Conservation (phyloP, 75 land plant species). For the Pinus taeda region DNA sequence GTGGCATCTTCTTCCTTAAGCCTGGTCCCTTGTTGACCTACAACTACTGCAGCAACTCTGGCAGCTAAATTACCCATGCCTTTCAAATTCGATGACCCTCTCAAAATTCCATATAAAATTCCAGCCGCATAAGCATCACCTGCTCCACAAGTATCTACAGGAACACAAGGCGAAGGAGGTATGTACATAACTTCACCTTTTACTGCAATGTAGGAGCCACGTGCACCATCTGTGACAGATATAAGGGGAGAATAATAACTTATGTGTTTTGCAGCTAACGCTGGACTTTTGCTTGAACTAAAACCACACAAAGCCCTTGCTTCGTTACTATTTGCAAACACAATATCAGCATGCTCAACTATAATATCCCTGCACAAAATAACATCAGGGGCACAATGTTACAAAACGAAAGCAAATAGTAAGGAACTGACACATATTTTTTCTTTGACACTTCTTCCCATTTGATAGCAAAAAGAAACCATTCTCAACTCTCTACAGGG, state of each 20-base stretch:
- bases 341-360: conserved; percentile 71
- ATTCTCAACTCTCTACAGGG: not conserved
- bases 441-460: not conserved
- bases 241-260: conserved; percentile 80
- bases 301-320: conserved; percentile 77
- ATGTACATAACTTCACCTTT: conserved; percentile 80
- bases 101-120: conserved; percentile 72
- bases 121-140: conserved; percentile 99
- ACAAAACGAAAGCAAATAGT: conserved; percentile 7
- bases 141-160: conserved; percentile 96
- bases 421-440: not conserved
- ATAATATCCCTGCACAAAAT: conserved; percentile 76
- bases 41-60: conserved; percentile 83
- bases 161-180: conserved; percentile 77
- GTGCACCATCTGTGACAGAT: conserved; percentile 89
- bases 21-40: conserved; percentile 92
- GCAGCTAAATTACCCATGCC: conserved; percentile 84
- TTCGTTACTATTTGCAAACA: conserved; percentile 86
- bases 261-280: conserved; percentile 57
- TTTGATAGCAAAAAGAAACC: not conserved
- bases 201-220: conserved; percentile 86
- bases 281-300: conserved; percentile 51
- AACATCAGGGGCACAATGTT: not conserved
- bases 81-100: conserved; percentile 72
- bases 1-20: conserved; percentile 66